These are phyloP conservation scores for Cardiospermum halicacabum DNA, from an alignment of 345 rosid genomes.

Conservation along the genomic window DNA sequence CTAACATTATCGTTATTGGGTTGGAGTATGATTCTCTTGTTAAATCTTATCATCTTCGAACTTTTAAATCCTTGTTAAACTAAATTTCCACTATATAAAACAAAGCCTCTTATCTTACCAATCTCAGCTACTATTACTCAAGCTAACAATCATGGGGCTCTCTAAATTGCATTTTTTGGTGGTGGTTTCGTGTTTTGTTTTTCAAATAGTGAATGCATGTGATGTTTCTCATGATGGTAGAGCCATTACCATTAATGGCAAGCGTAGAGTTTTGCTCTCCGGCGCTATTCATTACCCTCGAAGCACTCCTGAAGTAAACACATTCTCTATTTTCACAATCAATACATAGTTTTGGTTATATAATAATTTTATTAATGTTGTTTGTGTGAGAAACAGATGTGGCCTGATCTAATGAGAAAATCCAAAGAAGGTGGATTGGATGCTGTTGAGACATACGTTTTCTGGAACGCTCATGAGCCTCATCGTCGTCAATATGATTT, in stretches of 20 bases:
- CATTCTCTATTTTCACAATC: background rate
- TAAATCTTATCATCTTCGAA: too few relatives aligned
- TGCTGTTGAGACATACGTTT: conserved; percentile 60
- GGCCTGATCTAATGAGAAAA: conserved; percentile 57
- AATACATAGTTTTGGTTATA: background rate
- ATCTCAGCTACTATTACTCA: too few relatives aligned
- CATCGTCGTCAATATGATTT: conserved; percentile 49
- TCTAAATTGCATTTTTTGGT: background rate
- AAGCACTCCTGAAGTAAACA: conserved; percentile 56
- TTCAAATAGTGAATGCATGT: conserved; percentile 8
- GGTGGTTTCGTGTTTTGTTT: background rate
- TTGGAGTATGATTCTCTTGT: too few relatives aligned
- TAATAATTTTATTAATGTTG: background rate
- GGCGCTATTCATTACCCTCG: conserved; percentile 71
- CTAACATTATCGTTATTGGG: too few relatives aligned
- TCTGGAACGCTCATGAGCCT: conserved; percentile 68
- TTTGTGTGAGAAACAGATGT: conserved; percentile 37
- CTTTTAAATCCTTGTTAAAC: too few relatives aligned
- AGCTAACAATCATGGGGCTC: background rate
- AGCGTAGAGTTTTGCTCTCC: conserved; percentile 47
- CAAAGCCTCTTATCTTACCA: too few relatives aligned
- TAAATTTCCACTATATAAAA: too few relatives aligned
- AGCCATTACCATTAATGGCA: conserved; percentile 50
- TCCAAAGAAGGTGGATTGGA: conserved; percentile 65
- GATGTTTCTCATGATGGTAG: conserved; percentile 37